phyloP scores from a whole-genome alignment of 129 eudicot species.

The Flaveria robusta region DNA sequence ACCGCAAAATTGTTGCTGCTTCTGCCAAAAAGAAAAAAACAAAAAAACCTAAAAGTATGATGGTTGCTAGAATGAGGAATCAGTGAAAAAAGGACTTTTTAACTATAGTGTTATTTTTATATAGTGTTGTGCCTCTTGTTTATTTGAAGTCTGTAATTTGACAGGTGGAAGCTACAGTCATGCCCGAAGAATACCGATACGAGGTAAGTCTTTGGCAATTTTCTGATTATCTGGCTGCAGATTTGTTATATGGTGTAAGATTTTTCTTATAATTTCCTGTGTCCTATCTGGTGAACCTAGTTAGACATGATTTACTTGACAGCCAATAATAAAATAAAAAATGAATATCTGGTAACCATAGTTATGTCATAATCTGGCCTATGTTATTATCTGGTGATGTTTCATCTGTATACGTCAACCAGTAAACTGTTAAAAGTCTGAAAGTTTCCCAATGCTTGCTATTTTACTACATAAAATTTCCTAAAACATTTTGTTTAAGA shows the following conservation, averaged over 20 bases:
- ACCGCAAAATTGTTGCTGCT: background rate
- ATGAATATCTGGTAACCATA: background rate
- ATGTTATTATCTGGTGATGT: background rate
- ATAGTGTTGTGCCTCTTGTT: background rate
- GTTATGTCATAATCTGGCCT: background rate
- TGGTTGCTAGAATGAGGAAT: background rate
- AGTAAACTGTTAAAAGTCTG: background rate
- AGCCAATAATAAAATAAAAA: background rate
- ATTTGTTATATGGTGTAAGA: background rate
- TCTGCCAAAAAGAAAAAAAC: background rate
- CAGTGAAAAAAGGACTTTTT: background rate
- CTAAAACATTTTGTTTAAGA: background rate
- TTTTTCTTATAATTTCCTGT: background rate
- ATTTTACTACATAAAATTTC: background rate
- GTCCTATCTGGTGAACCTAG: background rate
- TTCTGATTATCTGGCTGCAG: background rate
- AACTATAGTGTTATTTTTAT: background rate
- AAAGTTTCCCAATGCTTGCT: background rate
- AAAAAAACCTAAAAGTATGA: background rate
- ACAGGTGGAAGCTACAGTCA: conserved; percentile 72
- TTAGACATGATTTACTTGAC: background rate
- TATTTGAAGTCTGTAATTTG: conserved; percentile 32
- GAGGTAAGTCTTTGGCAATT: conserved; percentile 48
- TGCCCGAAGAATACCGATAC: conserved; percentile 88
- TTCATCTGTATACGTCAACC: too few species aligned